Evolutionary conservation across 1,284 basidiomycete genomes (phyloP).

Genomic region (Pascua sp.): DNA sequence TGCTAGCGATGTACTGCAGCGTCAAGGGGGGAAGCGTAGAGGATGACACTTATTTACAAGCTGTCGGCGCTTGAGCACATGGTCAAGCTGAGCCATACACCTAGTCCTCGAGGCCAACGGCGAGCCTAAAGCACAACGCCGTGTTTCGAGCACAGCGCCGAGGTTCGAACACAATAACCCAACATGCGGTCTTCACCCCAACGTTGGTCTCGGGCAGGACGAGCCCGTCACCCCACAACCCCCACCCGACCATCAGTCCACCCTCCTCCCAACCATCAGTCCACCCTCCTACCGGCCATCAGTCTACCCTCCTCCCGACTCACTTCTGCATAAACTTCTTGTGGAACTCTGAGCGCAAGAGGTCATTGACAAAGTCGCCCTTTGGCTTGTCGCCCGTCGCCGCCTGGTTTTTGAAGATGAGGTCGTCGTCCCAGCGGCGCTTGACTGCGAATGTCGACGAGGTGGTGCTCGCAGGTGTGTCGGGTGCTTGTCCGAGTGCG

Average conservation of each 20-base stretch:
- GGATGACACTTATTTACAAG: too few relatives aligned
- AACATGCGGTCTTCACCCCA: not conserved
- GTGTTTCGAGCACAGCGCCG: not conserved
- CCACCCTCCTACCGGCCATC: too few relatives aligned
- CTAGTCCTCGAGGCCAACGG: too few relatives aligned
- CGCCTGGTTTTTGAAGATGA: slow-evolving; percentile 97
- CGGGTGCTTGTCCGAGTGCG: slow-evolving; percentile 68
- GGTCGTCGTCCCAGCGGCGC: slow-evolving; percentile 90
- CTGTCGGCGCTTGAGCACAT: too few relatives aligned
- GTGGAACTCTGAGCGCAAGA: slow-evolving; percentile 87
- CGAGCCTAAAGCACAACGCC: not conserved
- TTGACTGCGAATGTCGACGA: slow-evolving; percentile 72
- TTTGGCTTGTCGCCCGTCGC: slow-evolving; percentile 61
- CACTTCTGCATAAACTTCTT: slow-evolving; percentile 50
- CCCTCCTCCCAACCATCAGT: not conserved
- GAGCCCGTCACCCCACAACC: not conserved
- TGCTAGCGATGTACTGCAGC: too few relatives aligned
- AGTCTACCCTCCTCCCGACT: slow-evolving; percentile 20
- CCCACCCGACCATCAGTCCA: not conserved
- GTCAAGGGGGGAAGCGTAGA: too few relatives aligned
- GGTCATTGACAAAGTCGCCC: slow-evolving; percentile 86
- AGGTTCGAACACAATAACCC: too few relatives aligned
- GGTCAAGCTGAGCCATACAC: too few relatives aligned
- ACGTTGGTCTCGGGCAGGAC: not conserved
- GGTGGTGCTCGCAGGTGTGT: slow-evolving; percentile 39